A percentile compares a stretch with the other conserved stretches of the same genome.
Evolutionary conservation across 805 yeast genomes (phyloP).

Genomic region (Ogataea minuta): DNA sequence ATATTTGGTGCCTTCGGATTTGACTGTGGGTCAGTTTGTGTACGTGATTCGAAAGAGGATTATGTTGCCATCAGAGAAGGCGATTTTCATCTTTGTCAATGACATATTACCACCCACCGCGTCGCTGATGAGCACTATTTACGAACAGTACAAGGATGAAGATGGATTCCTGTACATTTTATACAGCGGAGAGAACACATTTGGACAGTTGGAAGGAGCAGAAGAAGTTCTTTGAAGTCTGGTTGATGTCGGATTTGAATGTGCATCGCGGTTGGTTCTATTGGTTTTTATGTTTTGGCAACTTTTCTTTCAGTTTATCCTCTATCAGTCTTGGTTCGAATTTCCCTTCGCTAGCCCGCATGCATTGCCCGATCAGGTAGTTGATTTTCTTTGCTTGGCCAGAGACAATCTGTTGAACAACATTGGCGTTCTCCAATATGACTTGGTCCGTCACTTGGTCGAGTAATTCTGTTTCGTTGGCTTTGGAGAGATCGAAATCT

Average conservation of each 20-base stretch:
- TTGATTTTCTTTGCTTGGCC: constrained; percentile 65
- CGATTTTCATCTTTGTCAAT: constrained; percentile 94
- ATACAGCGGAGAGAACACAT: constrained; percentile 96
- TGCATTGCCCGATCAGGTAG: constrained; percentile 78
- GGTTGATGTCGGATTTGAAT: constrained; percentile 2
- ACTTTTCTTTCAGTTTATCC: constrained; percentile 21
- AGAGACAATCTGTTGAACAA: constrained; percentile 51
- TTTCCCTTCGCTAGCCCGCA: constrained; percentile 74
- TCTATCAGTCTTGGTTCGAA: constrained; percentile 33
- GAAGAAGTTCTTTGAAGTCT: constrained; percentile 21
- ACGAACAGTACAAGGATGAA: constrained; percentile 95
- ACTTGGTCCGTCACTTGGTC: constrained; percentile 37
- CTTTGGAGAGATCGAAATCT: constrained; percentile 47
- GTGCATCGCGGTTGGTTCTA: constrained; percentile 5
- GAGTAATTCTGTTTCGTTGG: constrained; percentile 36
- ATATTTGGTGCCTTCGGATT: constrained; percentile 92
- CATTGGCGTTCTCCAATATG: constrained; percentile 42
- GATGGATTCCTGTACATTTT: constrained; percentile 96
- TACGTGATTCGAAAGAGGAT: constrained; percentile 96
- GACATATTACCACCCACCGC: constrained; percentile 98
- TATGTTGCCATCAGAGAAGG: constrained; percentile 94
- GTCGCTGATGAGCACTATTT: constrained; percentile 90
- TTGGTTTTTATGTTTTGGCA: constrained; percentile 12
- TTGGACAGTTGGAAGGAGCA: constrained; percentile 53
- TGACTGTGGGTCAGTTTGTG: constrained; percentile 97